These are phyloP conservation scores for Dothiorella sarmentorum DNA, from an alignment of 2,329 filamentous ascomycete species.

Conservation along the genomic window DNA sequence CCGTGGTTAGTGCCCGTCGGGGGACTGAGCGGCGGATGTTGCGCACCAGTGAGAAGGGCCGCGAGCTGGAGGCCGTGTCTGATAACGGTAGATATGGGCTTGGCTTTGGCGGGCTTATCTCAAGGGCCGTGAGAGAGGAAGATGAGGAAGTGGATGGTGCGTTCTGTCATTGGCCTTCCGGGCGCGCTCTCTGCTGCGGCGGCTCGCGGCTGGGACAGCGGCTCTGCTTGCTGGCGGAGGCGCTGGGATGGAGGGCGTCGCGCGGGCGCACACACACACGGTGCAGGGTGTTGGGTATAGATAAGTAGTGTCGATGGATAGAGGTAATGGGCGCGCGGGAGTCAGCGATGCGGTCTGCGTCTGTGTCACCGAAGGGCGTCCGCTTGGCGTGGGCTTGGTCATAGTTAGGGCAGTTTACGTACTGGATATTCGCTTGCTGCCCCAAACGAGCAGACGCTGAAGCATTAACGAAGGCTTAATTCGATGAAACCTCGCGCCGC, in stretches of 20 bases:
- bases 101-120: conserved; percentile 18
- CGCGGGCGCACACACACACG: background rate
- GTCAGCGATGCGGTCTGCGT: conserved; percentile 9
- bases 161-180: conserved; percentile 37
- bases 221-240: conserved; percentile 4
- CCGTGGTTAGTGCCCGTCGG: conserved; percentile 12
- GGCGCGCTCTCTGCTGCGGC: conserved; percentile 5
- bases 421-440: conserved; percentile 15
- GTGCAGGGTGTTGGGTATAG: conserved; percentile 11
- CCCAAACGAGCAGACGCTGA: conserved; percentile 6
- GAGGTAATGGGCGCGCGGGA: conserved; percentile 6
- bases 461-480: conserved; percentile 18
- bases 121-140: conserved; percentile 30
- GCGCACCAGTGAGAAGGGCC: conserved; percentile 18
- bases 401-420: conserved; percentile 19
- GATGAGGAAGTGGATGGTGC: conserved; percentile 41
- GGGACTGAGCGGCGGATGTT: background rate
- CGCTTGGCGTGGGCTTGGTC: conserved; percentile 19
- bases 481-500: conserved; percentile 15
- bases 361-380: conserved; percentile 9
- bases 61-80: conserved; percentile 7
- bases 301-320: conserved; percentile 14
- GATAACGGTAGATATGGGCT: conserved; percentile 3
- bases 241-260: too few relatives aligned
- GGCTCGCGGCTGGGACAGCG: background rate